Conservation (phyloP, 2,329 filamentous ascomycete species). For the Cadophora sp. region DNA sequence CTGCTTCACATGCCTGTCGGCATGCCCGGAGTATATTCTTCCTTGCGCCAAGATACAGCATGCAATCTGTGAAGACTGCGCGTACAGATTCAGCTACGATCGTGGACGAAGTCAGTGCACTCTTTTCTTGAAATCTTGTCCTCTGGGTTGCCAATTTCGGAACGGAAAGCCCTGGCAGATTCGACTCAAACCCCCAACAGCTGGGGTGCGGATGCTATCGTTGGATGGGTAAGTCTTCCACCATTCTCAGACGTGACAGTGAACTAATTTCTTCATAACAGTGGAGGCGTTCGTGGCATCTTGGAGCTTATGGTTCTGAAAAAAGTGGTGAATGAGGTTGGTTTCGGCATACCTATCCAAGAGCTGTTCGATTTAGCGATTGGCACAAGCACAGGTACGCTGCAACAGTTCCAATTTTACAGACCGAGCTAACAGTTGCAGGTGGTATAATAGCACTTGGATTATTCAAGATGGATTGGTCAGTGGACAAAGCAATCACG, state of each 20-base stretch:
- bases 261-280: no score
- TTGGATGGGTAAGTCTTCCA: not conserved
- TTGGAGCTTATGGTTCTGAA: constrained; percentile 5
- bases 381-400: constrained; percentile 18
- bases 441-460: constrained; percentile 19
- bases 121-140: not conserved
- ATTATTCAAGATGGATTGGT: constrained; percentile 15
- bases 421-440: not conserved
- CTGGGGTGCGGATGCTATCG: constrained; percentile 3
- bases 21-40: not conserved
- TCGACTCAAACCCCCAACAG: not conserved
- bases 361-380: constrained; percentile 18
- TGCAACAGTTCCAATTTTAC: not conserved
- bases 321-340: constrained; percentile 1
- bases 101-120: not conserved
- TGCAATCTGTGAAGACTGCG: not conserved
- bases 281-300: no score
- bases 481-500: not conserved
- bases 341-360: constrained; percentile 15
- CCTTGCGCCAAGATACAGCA: not conserved
- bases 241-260: no score
- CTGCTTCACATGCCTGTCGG: no score
- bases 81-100: not conserved
- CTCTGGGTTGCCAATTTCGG: constrained; percentile 1
- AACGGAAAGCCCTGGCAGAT: not conserved